Evolutionary conservation across 441 rosid species (phyloP).

Genomic region (Adansonia madagascariensis): DNA sequence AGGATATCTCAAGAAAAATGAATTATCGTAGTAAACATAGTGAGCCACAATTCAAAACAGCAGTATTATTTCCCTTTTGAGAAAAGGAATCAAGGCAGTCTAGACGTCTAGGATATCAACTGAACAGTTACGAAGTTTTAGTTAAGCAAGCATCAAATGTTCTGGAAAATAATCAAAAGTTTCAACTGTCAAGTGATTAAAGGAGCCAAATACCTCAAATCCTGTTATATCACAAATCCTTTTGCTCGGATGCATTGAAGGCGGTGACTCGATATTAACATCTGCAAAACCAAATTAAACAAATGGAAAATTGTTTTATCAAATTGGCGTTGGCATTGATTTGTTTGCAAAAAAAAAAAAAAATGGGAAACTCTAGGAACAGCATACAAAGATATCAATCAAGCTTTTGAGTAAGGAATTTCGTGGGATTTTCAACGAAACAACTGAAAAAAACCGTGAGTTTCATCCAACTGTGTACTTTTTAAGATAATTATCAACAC

Average conservation of each 20-base stretch:
- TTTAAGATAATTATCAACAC: not conserved
- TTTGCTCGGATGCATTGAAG: conserved; percentile 77
- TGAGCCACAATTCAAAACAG: not conserved
- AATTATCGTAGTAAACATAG: too few species aligned
- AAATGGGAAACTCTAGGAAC: not conserved
- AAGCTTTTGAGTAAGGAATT: not conserved
- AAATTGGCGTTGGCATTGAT: not conserved
- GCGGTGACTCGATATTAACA: conserved; percentile 81
- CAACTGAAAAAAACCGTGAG: not conserved
- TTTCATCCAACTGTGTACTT: not conserved
- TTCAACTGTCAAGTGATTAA: not conserved
- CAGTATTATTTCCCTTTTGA: not conserved
- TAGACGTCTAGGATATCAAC: not conserved
- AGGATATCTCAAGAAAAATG: too few species aligned
- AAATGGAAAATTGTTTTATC: not conserved
- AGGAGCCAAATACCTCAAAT: conserved; percentile 53
- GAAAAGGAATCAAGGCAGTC: not conserved
- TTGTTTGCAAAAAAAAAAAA: not conserved
- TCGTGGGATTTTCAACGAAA: not conserved
- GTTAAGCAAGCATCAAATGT: not conserved
- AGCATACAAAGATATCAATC: not conserved
- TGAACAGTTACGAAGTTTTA: not conserved
- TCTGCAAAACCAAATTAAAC: conserved; percentile 44
- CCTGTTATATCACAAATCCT: conserved; percentile 89
- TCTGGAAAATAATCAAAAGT: not conserved